These are phyloP conservation scores for Porcisia deanei DNA, from an alignment of 208 protist genomes.

Conservation along the genomic window DNA sequence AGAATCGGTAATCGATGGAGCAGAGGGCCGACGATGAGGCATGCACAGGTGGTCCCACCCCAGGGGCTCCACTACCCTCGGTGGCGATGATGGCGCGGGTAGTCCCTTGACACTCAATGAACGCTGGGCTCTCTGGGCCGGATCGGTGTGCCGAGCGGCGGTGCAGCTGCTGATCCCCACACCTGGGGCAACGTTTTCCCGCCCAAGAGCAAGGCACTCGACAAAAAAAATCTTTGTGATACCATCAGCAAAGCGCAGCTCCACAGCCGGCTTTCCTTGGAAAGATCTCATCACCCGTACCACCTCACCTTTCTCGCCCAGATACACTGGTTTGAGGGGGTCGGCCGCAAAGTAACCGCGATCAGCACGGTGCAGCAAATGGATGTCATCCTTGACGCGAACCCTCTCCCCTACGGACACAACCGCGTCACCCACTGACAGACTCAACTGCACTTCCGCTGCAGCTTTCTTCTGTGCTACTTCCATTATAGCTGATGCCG, in stretches of 20 bases:
- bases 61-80: slow-evolving; percentile 17
- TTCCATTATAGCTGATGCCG: slow-evolving; percentile 48
- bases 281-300: slow-evolving; percentile 63
- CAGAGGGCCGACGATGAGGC: slow-evolving; percentile 21
- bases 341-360: slow-evolving; percentile 62
- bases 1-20: not conserved
- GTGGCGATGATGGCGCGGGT: slow-evolving; percentile 2
- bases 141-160: slow-evolving; percentile 4
- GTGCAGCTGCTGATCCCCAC: not conserved
- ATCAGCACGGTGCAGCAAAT: slow-evolving; percentile 44
- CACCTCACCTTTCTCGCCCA: slow-evolving; percentile 74
- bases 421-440: slow-evolving; percentile 31
- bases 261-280: slow-evolving; percentile 78
- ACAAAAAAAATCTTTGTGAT: slow-evolving; percentile 75
- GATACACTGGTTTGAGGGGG: slow-evolving; percentile 79
- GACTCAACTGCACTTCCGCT: slow-evolving; percentile 28
- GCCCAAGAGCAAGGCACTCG: slow-evolving; percentile 57
- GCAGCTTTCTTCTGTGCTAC: slow-evolving; percentile 45
- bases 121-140: slow-evolving; percentile 1
- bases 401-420: slow-evolving; percentile 65
- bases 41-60: slow-evolving; percentile 22
- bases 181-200: slow-evolving; percentile 2
- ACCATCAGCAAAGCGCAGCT: slow-evolving; percentile 84
- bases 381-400: slow-evolving; percentile 53
- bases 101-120: not conserved